phyloP scores from a whole-genome alignment of 768 basidiomycete genomes.

The Boletus sensibilis region DNA sequence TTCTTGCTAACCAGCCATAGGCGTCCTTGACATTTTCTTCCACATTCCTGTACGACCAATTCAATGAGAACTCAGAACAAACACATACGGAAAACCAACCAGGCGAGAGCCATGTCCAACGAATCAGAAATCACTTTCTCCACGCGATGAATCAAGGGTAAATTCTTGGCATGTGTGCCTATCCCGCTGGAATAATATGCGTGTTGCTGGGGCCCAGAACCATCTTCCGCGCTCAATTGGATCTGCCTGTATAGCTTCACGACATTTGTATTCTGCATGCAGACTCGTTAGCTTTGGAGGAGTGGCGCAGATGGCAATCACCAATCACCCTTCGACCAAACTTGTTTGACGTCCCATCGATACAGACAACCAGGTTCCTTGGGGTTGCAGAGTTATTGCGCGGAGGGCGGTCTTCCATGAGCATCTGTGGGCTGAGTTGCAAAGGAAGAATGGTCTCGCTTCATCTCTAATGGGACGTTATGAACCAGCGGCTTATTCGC shows the following conservation, averaged over 20 bases:
- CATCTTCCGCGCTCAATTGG: too few species aligned
- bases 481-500: too few species aligned
- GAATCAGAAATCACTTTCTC: not conserved
- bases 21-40: not conserved
- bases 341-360: slow-evolving; percentile 20
- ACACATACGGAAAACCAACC: not conserved
- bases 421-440: too few species aligned
- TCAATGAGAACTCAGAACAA: too few species aligned
- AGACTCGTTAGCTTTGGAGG: not conserved
- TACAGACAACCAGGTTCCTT: slow-evolving; percentile 35
- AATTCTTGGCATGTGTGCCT: slow-evolving; percentile 23
- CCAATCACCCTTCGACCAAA: slow-evolving; percentile 39
- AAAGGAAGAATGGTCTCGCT: too few species aligned
- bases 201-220: slow-evolving; percentile 16
- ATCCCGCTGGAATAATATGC: slow-evolving; percentile 38
- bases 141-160: not conserved
- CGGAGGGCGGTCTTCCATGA: too few species aligned
- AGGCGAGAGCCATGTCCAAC: not conserved
- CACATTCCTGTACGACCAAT: not conserved
- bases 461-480: too few species aligned
- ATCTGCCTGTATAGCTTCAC: slow-evolving; percentile 26
- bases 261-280: slow-evolving; percentile 34
- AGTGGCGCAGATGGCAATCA: not conserved
- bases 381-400: too few species aligned
- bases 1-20: not conserved